A percentile compares a stretch with the other conserved stretches of the same genome.
Evolutionary conservation across 1,284 basidiomycete species (phyloP).

Genomic region (Ceratobasidium sp.): DNA sequence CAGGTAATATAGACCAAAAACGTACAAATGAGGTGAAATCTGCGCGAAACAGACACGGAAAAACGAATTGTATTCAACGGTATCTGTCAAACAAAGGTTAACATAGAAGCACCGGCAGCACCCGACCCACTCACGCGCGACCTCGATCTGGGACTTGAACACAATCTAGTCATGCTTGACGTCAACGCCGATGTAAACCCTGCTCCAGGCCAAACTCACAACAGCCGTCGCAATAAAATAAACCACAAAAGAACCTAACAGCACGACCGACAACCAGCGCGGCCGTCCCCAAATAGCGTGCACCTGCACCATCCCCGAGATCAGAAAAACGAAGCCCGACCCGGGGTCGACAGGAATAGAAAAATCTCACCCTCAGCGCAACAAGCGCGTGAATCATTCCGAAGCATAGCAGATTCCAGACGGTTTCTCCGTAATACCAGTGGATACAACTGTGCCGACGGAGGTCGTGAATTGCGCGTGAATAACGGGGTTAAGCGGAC

Average conservation of each 20-base stretch:
- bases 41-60: conserved; percentile 16
- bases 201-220: conserved; percentile 3
- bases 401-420: conserved; percentile 27
- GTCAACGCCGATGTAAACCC: background rate
- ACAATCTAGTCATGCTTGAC: conserved; percentile 7
- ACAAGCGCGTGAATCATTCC: conserved; percentile 42
- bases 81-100: background rate
- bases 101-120: background rate
- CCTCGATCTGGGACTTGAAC: conserved; percentile 14
- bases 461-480: background rate
- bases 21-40: conserved; percentile 26
- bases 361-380: conserved; percentile 38
- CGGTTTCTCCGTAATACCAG: conserved; percentile 40
- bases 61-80: conserved; percentile 7
- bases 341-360: background rate
- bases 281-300: conserved; percentile 33
- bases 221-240: conserved; percentile 2
- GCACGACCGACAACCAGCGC: conserved; percentile 17
- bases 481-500: background rate
- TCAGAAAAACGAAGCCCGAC: background rate
- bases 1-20: background rate
- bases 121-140: background rate
- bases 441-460: background rate
- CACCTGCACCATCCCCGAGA: conserved; percentile 9
- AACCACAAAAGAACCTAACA: background rate